phyloP scores from a whole-genome alignment of 208 protist species.

The Trypanosoma rangeli region DNA sequence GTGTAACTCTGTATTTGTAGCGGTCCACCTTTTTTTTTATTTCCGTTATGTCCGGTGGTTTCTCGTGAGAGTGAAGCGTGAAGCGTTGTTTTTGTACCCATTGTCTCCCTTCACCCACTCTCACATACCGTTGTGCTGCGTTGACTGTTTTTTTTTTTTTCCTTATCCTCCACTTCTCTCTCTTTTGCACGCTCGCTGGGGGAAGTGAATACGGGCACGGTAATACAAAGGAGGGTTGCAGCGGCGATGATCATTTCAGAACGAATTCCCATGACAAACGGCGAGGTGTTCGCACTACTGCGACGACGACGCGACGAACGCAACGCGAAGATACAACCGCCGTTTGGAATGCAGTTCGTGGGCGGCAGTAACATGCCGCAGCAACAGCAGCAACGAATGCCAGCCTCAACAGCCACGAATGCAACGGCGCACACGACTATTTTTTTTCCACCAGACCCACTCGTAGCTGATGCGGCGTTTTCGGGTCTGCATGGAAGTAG shows the following conservation, averaged over 20 bases:
- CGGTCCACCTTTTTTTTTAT: conserved; percentile 9
- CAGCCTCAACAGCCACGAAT: neutral
- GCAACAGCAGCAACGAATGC: conserved; percentile 2
- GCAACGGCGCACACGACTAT: conserved; percentile 2
- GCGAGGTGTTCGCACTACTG: conserved; percentile 78
- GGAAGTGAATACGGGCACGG: neutral
- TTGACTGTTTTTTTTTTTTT: neutral
- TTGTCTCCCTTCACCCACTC: too few relatives aligned
- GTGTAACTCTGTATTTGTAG: neutral
- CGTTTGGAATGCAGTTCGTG: conserved; percentile 63
- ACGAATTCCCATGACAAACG: conserved; percentile 70
- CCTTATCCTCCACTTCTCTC: neutral
- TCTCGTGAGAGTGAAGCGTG: neutral
- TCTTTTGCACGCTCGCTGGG: neutral
- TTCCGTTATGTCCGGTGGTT: conserved; percentile 23
- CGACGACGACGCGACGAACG: conserved; percentile 81
- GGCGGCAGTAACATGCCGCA: conserved; percentile 15
- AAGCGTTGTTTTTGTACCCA: too few relatives aligned
- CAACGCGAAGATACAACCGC: conserved; percentile 50
- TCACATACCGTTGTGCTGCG: too few relatives aligned
- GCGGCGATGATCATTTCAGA: conserved; percentile 48
- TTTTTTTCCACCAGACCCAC: conserved; percentile 19
- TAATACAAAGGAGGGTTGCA: neutral
- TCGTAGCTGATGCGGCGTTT: neutral
- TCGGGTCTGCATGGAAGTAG: neutral